phyloP scores from a whole-genome alignment of 495 filamentous ascomycete genomes.

The Bryoglossum gracile region DNA sequence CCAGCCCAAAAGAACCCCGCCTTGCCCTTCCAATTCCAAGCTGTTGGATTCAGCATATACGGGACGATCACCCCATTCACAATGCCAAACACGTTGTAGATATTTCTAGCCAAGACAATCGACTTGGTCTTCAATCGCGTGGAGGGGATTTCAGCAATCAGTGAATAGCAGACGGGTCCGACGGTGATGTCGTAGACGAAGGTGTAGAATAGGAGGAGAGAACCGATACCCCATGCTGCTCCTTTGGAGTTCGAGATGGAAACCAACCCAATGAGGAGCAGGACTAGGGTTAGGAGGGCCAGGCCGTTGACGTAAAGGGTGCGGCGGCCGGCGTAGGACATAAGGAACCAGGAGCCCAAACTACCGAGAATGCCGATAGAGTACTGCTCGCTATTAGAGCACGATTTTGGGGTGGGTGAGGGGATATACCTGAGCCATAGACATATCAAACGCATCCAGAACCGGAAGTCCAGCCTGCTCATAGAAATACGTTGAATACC shows the following conservation, averaged over 20 bases:
- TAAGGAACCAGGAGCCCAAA: slow-evolving; percentile 32
- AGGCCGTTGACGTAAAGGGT: slow-evolving; percentile 18
- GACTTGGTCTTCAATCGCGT: slow-evolving; percentile 48
- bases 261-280: slow-evolving; percentile 18
- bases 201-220: slow-evolving; percentile 47
- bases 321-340: slow-evolving; percentile 15
- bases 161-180: slow-evolving; percentile 53
- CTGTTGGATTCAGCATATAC: slow-evolving; percentile 40
- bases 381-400: slow-evolving; percentile 27
- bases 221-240: slow-evolving; percentile 38
- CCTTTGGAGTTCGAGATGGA: slow-evolving; percentile 12
- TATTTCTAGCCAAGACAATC: slow-evolving; percentile 47
- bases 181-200: slow-evolving; percentile 51
- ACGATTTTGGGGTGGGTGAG: not conserved
- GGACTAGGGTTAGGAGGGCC: slow-evolving; percentile 12
- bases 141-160: slow-evolving; percentile 53
- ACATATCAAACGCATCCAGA: slow-evolving; percentile 41
- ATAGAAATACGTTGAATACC: slow-evolving; percentile 60
- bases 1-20: slow-evolving; percentile 52
- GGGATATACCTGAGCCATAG: slow-evolving; percentile 21
- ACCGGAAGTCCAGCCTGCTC: slow-evolving; percentile 49
- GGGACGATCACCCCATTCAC: slow-evolving; percentile 41
- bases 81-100: slow-evolving; percentile 45
- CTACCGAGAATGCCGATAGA: slow-evolving; percentile 28
- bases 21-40: slow-evolving; percentile 49